Base-by-base conservation (phyloP, 768 basidiomycete species). In the Chiua virens region DNA sequence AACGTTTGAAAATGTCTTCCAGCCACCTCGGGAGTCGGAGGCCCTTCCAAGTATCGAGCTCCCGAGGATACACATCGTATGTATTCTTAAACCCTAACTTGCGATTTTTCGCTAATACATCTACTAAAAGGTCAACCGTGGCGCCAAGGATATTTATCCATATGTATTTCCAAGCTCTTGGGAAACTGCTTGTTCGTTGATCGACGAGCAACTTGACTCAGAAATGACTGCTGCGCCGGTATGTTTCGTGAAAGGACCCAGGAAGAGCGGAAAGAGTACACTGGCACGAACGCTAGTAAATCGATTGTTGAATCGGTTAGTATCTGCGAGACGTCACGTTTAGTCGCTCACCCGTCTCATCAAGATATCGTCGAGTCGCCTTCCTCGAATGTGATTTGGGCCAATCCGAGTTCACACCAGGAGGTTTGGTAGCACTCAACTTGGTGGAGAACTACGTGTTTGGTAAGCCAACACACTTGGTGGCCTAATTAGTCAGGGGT, bases 371-470 rank as follows among this genome's bases (percentile, higher is more conserved):
- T 21, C 77, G 77, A n/a, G 92, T 98, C 3, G 95, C 93, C 1
- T 97, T 82, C 65, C 78, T 99, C 8, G 96, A 98, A 65, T 91
- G 89, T 52, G 96, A 99, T 69, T 60, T 91, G 4, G 96, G 96
- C 17, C 96, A 99, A 69, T 88, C 92, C 4, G 95, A 98, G 68
- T 96, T 98, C 64, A 87, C 88, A 1, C 86, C 91, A 1, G 85
- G 85, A 0, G 96, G 94, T 0, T 79, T 91, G 71, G 87, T 97
- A 13, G 80, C 91, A 0, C 70, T 99, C 25, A 87, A 84, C 64
- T 57, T 96, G 1, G 57, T 97, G 15, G 81, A 85, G 9, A 63
- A 64, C 2, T 85, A 83, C 18, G 55, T 88, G 2, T 83, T 98
- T 34, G 96, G 94, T 91, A 58, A 38, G 54, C 55, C 30, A 5